phyloP scores from a whole-genome alignment of 345 rosid species.

The Toxicodendron radicans region DNA sequence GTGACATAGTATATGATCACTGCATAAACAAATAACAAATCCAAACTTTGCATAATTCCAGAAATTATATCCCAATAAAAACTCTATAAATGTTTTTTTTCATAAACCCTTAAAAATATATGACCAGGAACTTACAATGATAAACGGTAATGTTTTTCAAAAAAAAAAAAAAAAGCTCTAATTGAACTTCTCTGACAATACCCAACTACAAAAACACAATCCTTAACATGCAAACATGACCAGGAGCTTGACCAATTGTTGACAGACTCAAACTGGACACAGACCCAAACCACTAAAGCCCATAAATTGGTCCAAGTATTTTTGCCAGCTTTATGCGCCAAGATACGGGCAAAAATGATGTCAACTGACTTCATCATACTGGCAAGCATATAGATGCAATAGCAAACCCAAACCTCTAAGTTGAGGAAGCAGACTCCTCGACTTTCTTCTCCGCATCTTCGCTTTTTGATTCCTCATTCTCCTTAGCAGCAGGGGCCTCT shows the following conservation, averaged over 20 bases:
- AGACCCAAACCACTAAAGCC: slow-evolving; percentile 33
- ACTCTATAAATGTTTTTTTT: background rate
- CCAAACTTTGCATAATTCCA: slow-evolving; percentile 9
- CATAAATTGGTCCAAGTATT: slow-evolving; percentile 9
- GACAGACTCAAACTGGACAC: slow-evolving; percentile 36
- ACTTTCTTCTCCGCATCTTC: slow-evolving; percentile 52
- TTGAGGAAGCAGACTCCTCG: slow-evolving; percentile 44
- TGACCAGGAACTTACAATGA: slow-evolving; percentile 17
- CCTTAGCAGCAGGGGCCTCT: slow-evolving; percentile 33
- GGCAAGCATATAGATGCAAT: slow-evolving; percentile 13
- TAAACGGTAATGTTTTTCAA: slow-evolving; percentile 30
- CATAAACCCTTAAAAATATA: background rate
- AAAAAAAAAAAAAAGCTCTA: slow-evolving; percentile 19
- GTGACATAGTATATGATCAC: background rate
- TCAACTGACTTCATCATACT: slow-evolving; percentile 11
- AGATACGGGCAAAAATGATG: slow-evolving; percentile 12
- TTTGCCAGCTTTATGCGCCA: slow-evolving; percentile 18
- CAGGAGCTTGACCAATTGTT: slow-evolving; percentile 26
- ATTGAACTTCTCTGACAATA: slow-evolving; percentile 15
- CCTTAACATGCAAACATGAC: slow-evolving; percentile 36
- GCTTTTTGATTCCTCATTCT: slow-evolving; percentile 33
- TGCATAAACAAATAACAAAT: slow-evolving; percentile 11
- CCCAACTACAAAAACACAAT: slow-evolving; percentile 29
- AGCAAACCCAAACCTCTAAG: slow-evolving; percentile 30
- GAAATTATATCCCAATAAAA: slow-evolving; percentile 10